Evolutionary conservation across 1,284 basidiomycete genomes (phyloP).

Genomic region (Gomphus sp.): DNA sequence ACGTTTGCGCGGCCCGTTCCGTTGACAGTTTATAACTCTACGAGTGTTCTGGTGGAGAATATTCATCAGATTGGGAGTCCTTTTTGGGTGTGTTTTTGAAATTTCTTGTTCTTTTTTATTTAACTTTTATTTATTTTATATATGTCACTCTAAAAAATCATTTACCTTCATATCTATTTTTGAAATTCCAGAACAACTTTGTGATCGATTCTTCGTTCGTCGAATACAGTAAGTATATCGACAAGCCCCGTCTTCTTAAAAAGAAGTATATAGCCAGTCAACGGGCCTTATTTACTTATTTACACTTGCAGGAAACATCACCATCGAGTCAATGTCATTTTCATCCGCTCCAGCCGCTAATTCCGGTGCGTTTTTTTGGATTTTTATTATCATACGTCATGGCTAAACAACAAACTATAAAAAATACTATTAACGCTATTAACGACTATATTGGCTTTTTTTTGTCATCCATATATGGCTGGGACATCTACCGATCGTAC

Average conservation of each 20-base stretch:
- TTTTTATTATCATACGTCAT: background rate
- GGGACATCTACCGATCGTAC: constrained; percentile 47
- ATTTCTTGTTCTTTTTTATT: background rate
- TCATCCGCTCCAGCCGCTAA: constrained; percentile 13
- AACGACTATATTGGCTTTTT: too few relatives aligned
- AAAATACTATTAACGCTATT: too few relatives aligned
- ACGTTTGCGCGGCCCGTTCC: constrained; percentile 52
- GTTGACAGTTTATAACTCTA: constrained; percentile 48
- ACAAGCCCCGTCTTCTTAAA: background rate
- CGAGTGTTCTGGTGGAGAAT: constrained; percentile 41
- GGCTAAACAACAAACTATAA: background rate
- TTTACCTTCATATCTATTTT: too few relatives aligned
- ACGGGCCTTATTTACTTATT: background rate
- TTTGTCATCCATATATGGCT: constrained; percentile 36
- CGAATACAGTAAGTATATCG: background rate
- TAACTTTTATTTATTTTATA: too few relatives aligned
- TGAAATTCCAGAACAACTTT: background rate
- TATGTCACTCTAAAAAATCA: too few relatives aligned
- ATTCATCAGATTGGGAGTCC: constrained; percentile 20
- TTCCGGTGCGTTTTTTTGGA: background rate
- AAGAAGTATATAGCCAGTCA: too few relatives aligned
- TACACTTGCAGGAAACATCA: constrained; percentile 26
- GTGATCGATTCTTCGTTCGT: background rate
- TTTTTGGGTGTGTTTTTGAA: constrained; percentile 16
- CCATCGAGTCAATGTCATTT: constrained; percentile 25